Percentiles rank a stretch among this genome's conserved stretches.
phyloP scores from a whole-genome alignment of 2,329 filamentous ascomycete genomes.

The Xylaria sp. region DNA sequence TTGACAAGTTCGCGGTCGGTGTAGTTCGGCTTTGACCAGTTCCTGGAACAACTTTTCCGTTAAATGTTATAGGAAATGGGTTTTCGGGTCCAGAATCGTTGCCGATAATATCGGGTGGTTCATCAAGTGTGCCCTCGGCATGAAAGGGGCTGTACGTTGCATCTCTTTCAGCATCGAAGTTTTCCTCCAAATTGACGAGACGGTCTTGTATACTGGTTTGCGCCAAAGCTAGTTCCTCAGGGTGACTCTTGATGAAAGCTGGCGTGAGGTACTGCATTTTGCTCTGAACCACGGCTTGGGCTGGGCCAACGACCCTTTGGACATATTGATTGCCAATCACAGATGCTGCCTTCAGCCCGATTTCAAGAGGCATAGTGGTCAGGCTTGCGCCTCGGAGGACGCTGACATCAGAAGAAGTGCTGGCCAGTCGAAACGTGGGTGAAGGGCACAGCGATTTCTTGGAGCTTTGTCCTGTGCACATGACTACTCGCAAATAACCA shows the following conservation, averaged over 20 bases:
- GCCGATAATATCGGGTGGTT: slow-evolving; percentile 56
- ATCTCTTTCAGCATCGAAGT: slow-evolving; percentile 51
- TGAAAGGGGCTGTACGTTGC: slow-evolving; percentile 53
- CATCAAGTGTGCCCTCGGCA: slow-evolving; percentile 49
- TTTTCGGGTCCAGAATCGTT: slow-evolving; percentile 61
- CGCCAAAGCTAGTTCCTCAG: slow-evolving; percentile 55
- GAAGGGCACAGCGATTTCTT: slow-evolving; percentile 70
- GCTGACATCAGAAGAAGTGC: slow-evolving; percentile 69
- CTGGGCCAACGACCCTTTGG: slow-evolving; percentile 57
- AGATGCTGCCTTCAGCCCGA: slow-evolving; percentile 68
- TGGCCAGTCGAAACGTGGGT: slow-evolving; percentile 76
- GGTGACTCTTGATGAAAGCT: slow-evolving; percentile 53
- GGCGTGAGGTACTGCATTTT: slow-evolving; percentile 49
- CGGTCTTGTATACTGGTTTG: slow-evolving; percentile 49
- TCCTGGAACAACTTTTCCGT: slow-evolving; percentile 59
- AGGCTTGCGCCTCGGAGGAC: slow-evolving; percentile 73
- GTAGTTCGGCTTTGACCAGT: slow-evolving; percentile 55
- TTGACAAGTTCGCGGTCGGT: slow-evolving; percentile 65
- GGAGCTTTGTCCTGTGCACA: slow-evolving; percentile 61
- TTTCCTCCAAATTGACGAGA: slow-evolving; percentile 51
- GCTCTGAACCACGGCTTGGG: slow-evolving; percentile 56
- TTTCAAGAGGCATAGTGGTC: slow-evolving; percentile 71
- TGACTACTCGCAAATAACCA: slow-evolving; percentile 75
- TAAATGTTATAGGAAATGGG: slow-evolving; percentile 66
- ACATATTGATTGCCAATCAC: slow-evolving; percentile 60